Evolutionary conservation across 2,329 filamentous ascomycete genomes (phyloP), one percentile per base, ranked within the genome.

Genomic region (Ceratocystis destructans): DNA sequence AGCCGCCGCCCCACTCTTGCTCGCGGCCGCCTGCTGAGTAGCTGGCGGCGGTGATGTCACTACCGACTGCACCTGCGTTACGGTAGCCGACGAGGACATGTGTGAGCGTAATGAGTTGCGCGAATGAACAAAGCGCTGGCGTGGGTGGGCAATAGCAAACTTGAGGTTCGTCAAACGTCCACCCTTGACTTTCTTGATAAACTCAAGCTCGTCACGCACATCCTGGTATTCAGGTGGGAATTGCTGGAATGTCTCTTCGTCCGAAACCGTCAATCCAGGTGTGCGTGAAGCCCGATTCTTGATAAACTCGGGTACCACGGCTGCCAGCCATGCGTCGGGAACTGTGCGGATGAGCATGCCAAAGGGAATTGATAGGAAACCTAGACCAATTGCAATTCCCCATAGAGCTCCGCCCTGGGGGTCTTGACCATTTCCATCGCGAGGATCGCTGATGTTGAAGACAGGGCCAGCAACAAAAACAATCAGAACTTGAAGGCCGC

Each of bases 401-500:
- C 93, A 97, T 74, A 96, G 87, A 12, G 81, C 77, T n/a, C 82
- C 83, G 20, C 85, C 86, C 70, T 96, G 80, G 7, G 76, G 80
- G 0, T 79, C 77, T 0, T 73, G 69, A 17, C 64, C 67, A 1
- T 80, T 80, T 10, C 68, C 69, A n/a, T 66, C 48, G 28, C 68
- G 68, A 7, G 65, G 44, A 10, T 61, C 33, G 12, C 61, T 68
- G 68, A 95, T 90, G 62, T 83, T 83, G 79, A 97, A 96, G 1
- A 92, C 90, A 7, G 79, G 77, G 41, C 90, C 89, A 70, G 93
- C 93, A 63, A 96, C 83, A 72, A 89, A 94, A 71, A 96, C 83
- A 73, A 97, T 97, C 75, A 96, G 82, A 31, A 94, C 79, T 74
- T 97, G 93, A 25, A 89, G 90, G 69, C 85, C 92, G 70, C 93